phyloP scores from a whole-genome alignment of 768 basidiomycete genomes.

The Xerocomus spinulosus region DNA sequence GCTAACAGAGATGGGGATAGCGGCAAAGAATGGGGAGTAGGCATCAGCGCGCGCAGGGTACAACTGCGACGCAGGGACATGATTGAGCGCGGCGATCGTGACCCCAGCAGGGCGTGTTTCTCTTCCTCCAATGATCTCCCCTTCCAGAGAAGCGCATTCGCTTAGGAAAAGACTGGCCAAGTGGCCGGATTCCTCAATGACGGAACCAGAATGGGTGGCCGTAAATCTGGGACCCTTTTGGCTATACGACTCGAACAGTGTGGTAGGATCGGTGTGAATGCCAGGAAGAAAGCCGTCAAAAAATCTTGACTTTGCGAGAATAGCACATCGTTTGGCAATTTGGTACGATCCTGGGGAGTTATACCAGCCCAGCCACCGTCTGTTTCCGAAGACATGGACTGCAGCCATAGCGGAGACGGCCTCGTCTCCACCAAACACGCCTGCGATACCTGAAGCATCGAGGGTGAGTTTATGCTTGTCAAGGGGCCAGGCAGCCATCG shows the following conservation, averaged over 20 bases:
- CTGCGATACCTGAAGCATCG: slow-evolving; percentile 32
- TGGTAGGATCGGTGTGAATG: slow-evolving; percentile 29
- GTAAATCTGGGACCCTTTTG: slow-evolving; percentile 30
- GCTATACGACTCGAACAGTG: slow-evolving; percentile 30
- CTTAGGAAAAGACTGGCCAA: slow-evolving; percentile 28
- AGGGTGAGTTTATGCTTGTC: too few relatives aligned
- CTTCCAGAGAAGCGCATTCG: slow-evolving; percentile 20
- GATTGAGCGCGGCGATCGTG: slow-evolving; percentile 10
- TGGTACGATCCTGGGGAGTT: slow-evolving; percentile 36
- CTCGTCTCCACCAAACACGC: slow-evolving; percentile 37
- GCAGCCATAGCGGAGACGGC: slow-evolving; percentile 37
- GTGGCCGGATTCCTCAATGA: slow-evolving; percentile 30
- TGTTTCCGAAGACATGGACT: slow-evolving; percentile 32
- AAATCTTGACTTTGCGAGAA: slow-evolving; percentile 31
- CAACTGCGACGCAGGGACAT: slow-evolving; percentile 8
- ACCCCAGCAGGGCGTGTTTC: slow-evolving; percentile 10
- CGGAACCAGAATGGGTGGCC: slow-evolving; percentile 31
- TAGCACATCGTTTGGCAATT: slow-evolving; percentile 32
- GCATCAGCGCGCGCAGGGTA: background rate
- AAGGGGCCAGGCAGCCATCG: too few relatives aligned
- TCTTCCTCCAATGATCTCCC: slow-evolving; percentile 3
- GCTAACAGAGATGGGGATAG: slow-evolving; percentile 20
- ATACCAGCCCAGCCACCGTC: slow-evolving; percentile 36
- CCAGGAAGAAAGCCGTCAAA: slow-evolving; percentile 35
- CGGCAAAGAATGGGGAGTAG: slow-evolving; percentile 7